A percentile compares a stretch with the other conserved stretches of the same genome.
Conservation (phyloP, 108 stramenopile genomes). For the Aurantiochytrium sp. region DNA sequence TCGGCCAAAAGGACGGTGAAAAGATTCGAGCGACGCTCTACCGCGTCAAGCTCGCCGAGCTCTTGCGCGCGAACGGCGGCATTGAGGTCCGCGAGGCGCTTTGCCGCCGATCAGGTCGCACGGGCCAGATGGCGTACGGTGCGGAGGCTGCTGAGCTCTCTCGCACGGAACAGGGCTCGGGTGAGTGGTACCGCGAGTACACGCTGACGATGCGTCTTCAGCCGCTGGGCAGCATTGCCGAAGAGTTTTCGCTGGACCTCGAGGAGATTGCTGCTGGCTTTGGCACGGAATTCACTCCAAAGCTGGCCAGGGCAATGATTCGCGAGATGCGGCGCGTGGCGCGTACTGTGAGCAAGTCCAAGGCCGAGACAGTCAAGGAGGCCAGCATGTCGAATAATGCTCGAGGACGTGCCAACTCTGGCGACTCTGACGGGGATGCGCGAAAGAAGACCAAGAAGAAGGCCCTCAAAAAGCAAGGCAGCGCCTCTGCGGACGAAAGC, state of each 20-base stretch:
- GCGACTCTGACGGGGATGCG: no score
- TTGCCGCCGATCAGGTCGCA: not conserved
- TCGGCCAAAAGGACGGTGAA: not conserved
- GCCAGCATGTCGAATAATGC: not conserved
- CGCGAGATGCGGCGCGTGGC: not conserved
- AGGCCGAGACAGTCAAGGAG: slow-evolving; percentile 49
- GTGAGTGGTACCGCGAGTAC: slow-evolving; percentile 53
- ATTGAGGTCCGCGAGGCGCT: slow-evolving; percentile 61
- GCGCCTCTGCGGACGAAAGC: slow-evolving; percentile 48
- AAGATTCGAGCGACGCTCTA: not conserved
- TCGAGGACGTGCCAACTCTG: no score
- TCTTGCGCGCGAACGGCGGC: slow-evolving; percentile 62
- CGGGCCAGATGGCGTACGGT: no score
- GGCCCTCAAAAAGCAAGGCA: not conserved
- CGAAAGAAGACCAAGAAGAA: no score
- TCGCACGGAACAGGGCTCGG: slow-evolving; percentile 24
- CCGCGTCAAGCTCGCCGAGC: slow-evolving; percentile 54
- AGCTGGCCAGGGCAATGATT: slow-evolving; percentile 63
- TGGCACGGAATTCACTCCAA: slow-evolving; percentile 59
- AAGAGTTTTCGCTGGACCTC: slow-evolving; percentile 75
- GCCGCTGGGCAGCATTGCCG: slow-evolving; percentile 66
- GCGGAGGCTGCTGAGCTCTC: not conserved
- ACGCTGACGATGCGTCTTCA: slow-evolving; percentile 69
- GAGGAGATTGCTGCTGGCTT: slow-evolving; percentile 70
- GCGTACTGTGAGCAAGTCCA: slow-evolving; percentile 47